Evolutionary conservation across 441 rosid genomes (phyloP).

Genomic region (Mallotus japonicus): DNA sequence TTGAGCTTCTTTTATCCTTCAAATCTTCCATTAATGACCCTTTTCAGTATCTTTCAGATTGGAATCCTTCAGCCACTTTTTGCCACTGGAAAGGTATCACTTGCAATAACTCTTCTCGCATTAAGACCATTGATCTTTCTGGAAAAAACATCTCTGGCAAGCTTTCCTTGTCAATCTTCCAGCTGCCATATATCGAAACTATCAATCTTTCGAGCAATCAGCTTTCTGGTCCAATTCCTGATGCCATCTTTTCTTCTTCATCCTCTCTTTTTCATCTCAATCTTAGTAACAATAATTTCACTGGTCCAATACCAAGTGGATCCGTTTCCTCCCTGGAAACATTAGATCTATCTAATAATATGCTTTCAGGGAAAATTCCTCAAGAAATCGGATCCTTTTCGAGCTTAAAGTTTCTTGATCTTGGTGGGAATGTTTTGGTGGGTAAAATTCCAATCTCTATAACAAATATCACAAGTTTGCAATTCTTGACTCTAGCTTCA

Average conservation of each 20-base stretch:
- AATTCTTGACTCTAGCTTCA: conserved; percentile 71
- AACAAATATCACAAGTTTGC: conserved; percentile 46
- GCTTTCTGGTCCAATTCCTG: conserved; percentile 55
- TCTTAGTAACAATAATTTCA: conserved; percentile 81
- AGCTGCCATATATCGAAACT: conserved; percentile 45
- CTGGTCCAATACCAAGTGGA: conserved; percentile 50
- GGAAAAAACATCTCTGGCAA: conserved; percentile 63
- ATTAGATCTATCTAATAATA: conserved; percentile 77
- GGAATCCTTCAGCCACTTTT: conserved; percentile 52
- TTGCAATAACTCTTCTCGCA: conserved; percentile 53
- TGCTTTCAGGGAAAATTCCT: conserved; percentile 59
- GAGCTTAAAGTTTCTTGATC: conserved; percentile 57
- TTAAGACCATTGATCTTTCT: conserved; percentile 47
- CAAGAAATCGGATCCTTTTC: conserved; percentile 51
- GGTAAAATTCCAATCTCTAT: conserved; percentile 57
- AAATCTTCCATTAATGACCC: conserved; percentile 62
- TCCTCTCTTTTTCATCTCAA: conserved; percentile 60
- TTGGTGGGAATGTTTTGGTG: conserved; percentile 72
- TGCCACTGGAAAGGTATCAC: conserved; percentile 74
- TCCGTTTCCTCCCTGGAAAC: conserved; percentile 42
- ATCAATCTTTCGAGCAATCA: conserved; percentile 67
- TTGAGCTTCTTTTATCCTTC: conserved; percentile 65
- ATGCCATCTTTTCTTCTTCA: conserved; percentile 37
- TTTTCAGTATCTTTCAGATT: conserved; percentile 48
- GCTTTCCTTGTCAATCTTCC: conserved; percentile 43